Evolutionary conservation across 805 yeast genomes (phyloP), one percentile per base, ranked within the genome.

Genomic region (Kazachstania viticola): DNA sequence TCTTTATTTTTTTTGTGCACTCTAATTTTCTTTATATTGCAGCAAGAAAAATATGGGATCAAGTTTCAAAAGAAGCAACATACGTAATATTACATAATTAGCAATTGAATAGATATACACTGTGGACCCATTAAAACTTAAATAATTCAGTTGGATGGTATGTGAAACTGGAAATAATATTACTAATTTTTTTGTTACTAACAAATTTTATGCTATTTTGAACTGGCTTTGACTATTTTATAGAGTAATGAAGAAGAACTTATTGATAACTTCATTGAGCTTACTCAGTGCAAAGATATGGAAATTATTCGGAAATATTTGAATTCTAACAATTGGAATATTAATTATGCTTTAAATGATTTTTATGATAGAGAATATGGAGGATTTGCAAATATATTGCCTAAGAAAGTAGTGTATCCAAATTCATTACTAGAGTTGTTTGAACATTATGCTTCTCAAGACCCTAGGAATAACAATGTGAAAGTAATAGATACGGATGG

Each of bases 401-500:
- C 21, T 25, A 18, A 7, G 26, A 25, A 18, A 24, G 24, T 27
- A 25, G 21, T 27, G n/a, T 45, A 46, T 29, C 44, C 55, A 1
- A 33, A 35, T 3, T 45, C 44, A 14, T 22, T 49, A 27, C 27
- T 41, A 1, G 34, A 28, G 2, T 17, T 49, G 9, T 49, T 44
- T 30, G 37, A 44, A 9, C 39, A 32, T 17, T 48, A 49, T 30
- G 38, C 45, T 4, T 40, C 47, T 9, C 35, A 27, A 13, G 47
- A 41, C 3, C n/a, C n/a, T n/a, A n/a, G n/a, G n/a, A 41, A 49
- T 9, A 31, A 23, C 8, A 19, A 11, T 16, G 49, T 48, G 0
- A 48, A 51, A 11, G 55, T 49, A 1, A 81, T 85, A 24, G 88
- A 75, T 17, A 64, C 81, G 8, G 91, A 83, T 36, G 95, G 95